Evolutionary conservation across 176 grass and related monocot genomes (phyloP).

Genomic region (Aegilops longissima): DNA sequence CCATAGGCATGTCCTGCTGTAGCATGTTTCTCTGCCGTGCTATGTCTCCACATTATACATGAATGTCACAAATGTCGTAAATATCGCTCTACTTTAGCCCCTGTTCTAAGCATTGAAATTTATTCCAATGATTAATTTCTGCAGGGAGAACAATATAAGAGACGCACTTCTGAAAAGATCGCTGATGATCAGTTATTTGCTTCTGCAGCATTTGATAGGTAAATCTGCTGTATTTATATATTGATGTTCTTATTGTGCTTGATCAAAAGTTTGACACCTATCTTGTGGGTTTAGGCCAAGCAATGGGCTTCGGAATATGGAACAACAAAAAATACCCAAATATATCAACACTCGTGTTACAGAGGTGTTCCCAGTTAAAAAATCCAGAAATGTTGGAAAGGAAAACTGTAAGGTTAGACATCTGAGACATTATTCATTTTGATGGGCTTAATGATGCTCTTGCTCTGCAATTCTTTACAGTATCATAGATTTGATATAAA

Average conservation of each 20-base stretch:
- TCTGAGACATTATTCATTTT: not conserved
- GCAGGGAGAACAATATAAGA: conserved; percentile 78
- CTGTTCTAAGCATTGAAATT: not conserved
- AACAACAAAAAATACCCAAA: conserved; percentile 55
- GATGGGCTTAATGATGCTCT: not conserved
- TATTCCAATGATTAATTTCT: not conserved
- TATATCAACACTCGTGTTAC: conserved; percentile 75
- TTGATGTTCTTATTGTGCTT: not conserved
- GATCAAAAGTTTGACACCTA: not conserved
- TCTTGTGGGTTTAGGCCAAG: conserved; percentile 13
- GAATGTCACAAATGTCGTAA: not conserved
- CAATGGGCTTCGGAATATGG: conserved; percentile 34
- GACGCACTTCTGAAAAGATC: conserved; percentile 29
- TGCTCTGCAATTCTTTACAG: not conserved
- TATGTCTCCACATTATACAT: not conserved
- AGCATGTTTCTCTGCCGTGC: not conserved
- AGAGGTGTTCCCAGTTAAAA: conserved; percentile 70
- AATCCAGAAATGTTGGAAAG: conserved; percentile 59
- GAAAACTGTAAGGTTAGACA: conserved; percentile 56
- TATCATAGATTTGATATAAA: not conserved
- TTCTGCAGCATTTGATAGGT: conserved; percentile 45
- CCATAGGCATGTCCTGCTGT: not conserved
- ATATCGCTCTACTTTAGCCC: not conserved
- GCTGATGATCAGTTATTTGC: conserved; percentile 29
- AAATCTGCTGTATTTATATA: not conserved